phyloP scores from a whole-genome alignment of 345 rosid species.

The Murraya paniculata region DNA sequence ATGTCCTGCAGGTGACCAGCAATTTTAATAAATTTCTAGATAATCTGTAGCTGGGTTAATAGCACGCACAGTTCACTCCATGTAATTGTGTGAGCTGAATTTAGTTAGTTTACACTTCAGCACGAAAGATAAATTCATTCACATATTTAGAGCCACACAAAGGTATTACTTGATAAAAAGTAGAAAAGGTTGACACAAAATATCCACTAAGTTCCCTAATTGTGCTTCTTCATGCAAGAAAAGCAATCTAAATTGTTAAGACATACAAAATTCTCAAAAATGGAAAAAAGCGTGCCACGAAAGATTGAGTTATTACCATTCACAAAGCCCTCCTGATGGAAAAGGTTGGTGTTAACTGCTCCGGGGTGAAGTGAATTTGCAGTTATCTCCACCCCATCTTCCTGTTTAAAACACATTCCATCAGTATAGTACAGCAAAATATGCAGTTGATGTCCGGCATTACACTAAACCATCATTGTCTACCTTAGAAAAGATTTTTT shows the following conservation, averaged over 20 bases:
- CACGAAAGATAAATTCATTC: not conserved
- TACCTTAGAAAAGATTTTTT: not conserved
- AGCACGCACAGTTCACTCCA: too few relatives aligned
- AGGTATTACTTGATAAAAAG: not conserved
- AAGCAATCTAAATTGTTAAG: not conserved
- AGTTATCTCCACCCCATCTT: conserved; percentile 47
- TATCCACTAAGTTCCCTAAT: not conserved
- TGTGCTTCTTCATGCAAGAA: not conserved
- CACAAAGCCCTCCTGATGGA: conserved; percentile 30
- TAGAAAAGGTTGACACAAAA: not conserved
- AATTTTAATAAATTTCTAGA: too few relatives aligned
- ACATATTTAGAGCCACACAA: not conserved
- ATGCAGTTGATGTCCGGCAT: not conserved
- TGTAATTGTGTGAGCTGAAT: not conserved
- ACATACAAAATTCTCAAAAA: not conserved
- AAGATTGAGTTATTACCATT: not conserved
- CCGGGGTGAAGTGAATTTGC: conserved; percentile 83
- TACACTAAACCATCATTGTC: not conserved
- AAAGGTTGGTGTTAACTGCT: conserved; percentile 52
- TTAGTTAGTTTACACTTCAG: not conserved
- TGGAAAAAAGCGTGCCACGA: not conserved
- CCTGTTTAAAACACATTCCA: conserved; percentile 36
- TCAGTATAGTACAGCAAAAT: not conserved
- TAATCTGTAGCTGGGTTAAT: too few relatives aligned
- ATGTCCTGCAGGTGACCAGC: not conserved